Evolutionary conservation across 805 yeast genomes (phyloP).

Genomic region (Starmerella vaccinii): DNA sequence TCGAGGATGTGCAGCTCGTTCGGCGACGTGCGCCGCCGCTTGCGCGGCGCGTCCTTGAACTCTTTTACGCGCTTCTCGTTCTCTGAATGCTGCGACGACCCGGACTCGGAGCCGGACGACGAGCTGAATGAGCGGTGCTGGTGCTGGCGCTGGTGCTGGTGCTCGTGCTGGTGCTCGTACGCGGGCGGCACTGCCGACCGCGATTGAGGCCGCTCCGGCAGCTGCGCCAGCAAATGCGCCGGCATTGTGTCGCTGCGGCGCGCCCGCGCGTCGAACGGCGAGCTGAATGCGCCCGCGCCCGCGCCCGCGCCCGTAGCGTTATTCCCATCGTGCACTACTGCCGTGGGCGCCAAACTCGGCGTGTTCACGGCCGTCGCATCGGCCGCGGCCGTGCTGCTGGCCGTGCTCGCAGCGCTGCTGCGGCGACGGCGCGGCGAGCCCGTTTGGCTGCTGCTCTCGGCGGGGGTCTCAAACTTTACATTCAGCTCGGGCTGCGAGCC

Average conservation of each 20-base stretch:
- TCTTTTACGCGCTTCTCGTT: slow-evolving; percentile 60
- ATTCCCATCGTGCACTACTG: no score
- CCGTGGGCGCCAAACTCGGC: no score
- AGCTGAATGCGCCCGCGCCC: no score
- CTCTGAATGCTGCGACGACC: slow-evolving; percentile 2
- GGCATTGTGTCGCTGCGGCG: slow-evolving; percentile 5
- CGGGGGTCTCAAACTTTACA: no score
- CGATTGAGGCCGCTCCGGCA: background rate
- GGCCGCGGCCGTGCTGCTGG: background rate
- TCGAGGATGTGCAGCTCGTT: slow-evolving; percentile 73
- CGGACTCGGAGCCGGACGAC: slow-evolving; percentile 2
- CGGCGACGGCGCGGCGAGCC: no score
- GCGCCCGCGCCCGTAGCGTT: no score
- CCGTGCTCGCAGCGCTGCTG: no score
- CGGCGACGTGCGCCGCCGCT: slow-evolving; percentile 90
- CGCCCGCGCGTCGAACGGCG: background rate
- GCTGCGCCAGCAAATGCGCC: background rate
- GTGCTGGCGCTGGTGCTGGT: no score
- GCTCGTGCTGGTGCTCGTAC: no score
- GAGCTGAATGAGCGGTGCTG: background rate
- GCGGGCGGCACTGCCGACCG: background rate
- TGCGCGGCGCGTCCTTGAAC: slow-evolving; percentile 67
- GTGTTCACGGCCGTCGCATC: no score
- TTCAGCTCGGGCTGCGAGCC: background rate
- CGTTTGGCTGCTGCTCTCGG: no score